phyloP scores from a whole-genome alignment of 495 filamentous ascomycete species.

The Paragyromitra xinjiangensis region DNA sequence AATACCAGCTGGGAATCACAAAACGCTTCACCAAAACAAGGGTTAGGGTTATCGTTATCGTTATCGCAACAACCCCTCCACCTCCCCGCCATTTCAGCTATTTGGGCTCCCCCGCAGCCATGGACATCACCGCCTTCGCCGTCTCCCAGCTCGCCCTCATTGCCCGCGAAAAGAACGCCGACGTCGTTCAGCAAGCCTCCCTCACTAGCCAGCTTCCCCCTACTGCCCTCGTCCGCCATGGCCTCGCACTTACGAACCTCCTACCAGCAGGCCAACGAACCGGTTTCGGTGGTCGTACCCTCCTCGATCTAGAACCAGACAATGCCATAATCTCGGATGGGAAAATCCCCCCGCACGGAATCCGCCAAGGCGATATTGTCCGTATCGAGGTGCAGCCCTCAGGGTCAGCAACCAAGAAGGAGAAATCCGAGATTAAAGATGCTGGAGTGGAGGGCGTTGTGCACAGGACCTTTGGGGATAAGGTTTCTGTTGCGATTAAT shows the following conservation, averaged over 20 bases:
- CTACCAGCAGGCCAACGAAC: constrained; percentile 81
- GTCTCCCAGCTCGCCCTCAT: constrained; percentile 80
- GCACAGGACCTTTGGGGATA: constrained; percentile 68
- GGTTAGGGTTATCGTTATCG: constrained; percentile 21
- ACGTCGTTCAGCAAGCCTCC: constrained; percentile 74
- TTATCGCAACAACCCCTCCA: constrained; percentile 1
- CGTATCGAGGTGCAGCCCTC: constrained; percentile 76
- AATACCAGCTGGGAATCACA: too few species aligned
- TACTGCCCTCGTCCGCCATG: constrained; percentile 78
- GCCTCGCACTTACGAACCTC: constrained; percentile 86
- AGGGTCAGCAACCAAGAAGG: constrained; percentile 76
- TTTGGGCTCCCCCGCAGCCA: constrained; percentile 29
- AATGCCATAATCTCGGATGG: constrained; percentile 66
- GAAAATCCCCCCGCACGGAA: constrained; percentile 79
- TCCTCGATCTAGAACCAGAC: constrained; percentile 82
- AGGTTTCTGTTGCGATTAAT: constrained; percentile 74
- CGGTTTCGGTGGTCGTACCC: constrained; percentile 84
- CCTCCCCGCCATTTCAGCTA: not conserved
- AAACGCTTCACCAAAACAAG: not conserved
- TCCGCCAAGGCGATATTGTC: constrained; percentile 88
- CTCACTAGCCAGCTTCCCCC: constrained; percentile 78
- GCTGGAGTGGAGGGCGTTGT: constrained; percentile 84
- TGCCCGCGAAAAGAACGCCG: constrained; percentile 77
- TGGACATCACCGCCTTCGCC: constrained; percentile 80
- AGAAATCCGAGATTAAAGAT: constrained; percentile 69